These are phyloP conservation scores for Podochytrium sp. DNA, from an alignment of 192 early-diverging fungal species.

Conservation along the genomic window DNA sequence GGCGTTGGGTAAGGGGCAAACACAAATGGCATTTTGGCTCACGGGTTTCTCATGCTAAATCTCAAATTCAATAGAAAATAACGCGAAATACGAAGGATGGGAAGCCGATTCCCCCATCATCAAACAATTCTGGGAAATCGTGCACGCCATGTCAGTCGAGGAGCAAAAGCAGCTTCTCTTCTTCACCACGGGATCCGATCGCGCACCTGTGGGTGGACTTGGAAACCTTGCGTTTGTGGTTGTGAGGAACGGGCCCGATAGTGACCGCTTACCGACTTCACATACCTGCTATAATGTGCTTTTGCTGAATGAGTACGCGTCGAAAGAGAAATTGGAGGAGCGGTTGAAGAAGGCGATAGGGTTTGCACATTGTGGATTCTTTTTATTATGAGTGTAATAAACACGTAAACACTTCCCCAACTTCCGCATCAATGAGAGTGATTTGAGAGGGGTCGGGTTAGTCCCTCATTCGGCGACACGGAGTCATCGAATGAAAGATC, in stretches of 20 bases:
- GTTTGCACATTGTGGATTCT: constrained; percentile 61
- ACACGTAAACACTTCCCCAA: too few species aligned
- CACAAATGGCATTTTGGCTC: too few species aligned
- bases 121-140: constrained; percentile 85
- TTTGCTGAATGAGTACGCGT: constrained; percentile 80
- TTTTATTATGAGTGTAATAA: constrained; percentile 46
- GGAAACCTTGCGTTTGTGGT: constrained; percentile 85
- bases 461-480: too few species aligned
- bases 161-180: constrained; percentile 86
- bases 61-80: constrained; percentile 57
- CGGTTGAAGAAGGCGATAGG: constrained; percentile 78
- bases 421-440: too few species aligned
- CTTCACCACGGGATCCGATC: constrained; percentile 88
- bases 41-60: background rate
- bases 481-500: too few species aligned
- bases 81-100: constrained; percentile 88
- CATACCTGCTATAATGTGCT: constrained; percentile 95
- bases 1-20: constrained; percentile 39
- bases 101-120: constrained; percentile 40
- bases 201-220: constrained; percentile 87
- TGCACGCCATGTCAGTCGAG: constrained; percentile 78
- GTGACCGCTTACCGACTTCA: constrained; percentile 80
- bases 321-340: constrained; percentile 77
- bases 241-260: constrained; percentile 81
- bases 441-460: too few species aligned